phyloP scores from a whole-genome alignment of 2,329 filamentous ascomycete genomes.

The Moelleriella libera region DNA sequence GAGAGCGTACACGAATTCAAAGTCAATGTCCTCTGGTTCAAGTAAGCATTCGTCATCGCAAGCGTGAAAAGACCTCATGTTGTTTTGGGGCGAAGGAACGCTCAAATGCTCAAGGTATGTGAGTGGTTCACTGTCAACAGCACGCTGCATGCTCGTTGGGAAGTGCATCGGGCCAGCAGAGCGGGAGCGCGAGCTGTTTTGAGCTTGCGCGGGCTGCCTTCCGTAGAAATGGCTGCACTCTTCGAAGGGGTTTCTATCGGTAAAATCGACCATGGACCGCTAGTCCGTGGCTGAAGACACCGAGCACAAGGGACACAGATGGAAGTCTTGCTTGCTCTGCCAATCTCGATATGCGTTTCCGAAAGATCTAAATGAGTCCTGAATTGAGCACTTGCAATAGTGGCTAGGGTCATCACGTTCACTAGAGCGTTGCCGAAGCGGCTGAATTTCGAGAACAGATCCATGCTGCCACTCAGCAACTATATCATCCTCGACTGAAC shows the following conservation, averaged over 20 bases:
- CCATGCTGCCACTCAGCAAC: conserved; percentile 9
- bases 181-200: not conserved
- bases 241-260: not conserved
- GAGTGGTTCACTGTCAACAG: not conserved
- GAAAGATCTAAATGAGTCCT: not conserved
- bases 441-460: conserved; percentile 18
- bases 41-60: conserved; percentile 79
- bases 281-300: conserved; percentile 1
- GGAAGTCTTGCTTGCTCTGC: not conserved
- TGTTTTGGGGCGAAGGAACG: conserved; percentile 28
- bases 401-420: conserved; percentile 22
- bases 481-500: not conserved
- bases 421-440: conserved; percentile 13
- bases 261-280: not conserved
- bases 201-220: not conserved
- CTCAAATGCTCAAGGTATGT: not conserved
- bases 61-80: conserved; percentile 54
- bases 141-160: not conserved
- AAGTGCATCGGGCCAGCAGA: not conserved
- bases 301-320: not conserved
- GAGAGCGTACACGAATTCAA: conserved; percentile 96
- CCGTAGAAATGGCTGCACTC: not conserved
- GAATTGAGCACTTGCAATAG: conserved; percentile 13
- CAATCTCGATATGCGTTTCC: not conserved
- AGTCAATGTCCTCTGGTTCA: conserved; percentile 95